Conservation (phyloP, 1,139 yeast genomes). For the Sugiyamaella pinicola region DNA sequence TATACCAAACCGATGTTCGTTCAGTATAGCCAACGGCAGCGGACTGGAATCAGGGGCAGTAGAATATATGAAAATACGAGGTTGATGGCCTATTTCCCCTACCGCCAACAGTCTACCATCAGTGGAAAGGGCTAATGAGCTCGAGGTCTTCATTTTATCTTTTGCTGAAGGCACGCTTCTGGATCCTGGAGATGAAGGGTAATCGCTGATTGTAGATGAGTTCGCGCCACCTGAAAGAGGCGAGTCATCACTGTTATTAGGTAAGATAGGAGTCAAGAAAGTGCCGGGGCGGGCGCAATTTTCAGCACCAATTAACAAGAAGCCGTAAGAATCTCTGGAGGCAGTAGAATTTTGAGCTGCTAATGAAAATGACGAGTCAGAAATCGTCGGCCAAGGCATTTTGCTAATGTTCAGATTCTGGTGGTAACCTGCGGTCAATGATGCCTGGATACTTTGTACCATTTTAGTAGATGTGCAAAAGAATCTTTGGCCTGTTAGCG, state of each 20-base stretch:
- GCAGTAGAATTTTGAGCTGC: neutral
- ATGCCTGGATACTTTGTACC: constrained; percentile 26
- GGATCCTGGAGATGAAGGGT: constrained; percentile 12
- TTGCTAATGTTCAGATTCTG: neutral
- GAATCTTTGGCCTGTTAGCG: constrained; percentile 27
- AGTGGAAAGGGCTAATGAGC: constrained; percentile 59
- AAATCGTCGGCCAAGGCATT: constrained; percentile 9
- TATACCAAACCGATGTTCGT: constrained; percentile 68
- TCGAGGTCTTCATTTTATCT: constrained; percentile 55
- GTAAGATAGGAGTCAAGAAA: constrained; percentile 14
- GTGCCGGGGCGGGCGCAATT: constrained; percentile 8
- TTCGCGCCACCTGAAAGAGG: neutral
- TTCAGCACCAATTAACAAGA: constrained; percentile 7
- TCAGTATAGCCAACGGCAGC: constrained; percentile 55
- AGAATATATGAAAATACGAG: constrained; percentile 62
- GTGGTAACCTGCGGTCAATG: constrained; percentile 9
- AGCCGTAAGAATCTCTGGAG: constrained; percentile 20
- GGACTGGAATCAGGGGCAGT: constrained; percentile 50
- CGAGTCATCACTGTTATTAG: constrained; percentile 14
- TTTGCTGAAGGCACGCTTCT: constrained; percentile 33
- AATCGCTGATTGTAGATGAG: neutral
- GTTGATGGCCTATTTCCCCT: constrained; percentile 69
- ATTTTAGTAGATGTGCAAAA: constrained; percentile 34
- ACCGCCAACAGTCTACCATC: constrained; percentile 57
- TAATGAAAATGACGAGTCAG: neutral